A percentile compares a stretch with the other conserved stretches of the same genome.
phyloP scores from a whole-genome alignment of 106 monocot species.

The Xerophyta viscosa region DNA sequence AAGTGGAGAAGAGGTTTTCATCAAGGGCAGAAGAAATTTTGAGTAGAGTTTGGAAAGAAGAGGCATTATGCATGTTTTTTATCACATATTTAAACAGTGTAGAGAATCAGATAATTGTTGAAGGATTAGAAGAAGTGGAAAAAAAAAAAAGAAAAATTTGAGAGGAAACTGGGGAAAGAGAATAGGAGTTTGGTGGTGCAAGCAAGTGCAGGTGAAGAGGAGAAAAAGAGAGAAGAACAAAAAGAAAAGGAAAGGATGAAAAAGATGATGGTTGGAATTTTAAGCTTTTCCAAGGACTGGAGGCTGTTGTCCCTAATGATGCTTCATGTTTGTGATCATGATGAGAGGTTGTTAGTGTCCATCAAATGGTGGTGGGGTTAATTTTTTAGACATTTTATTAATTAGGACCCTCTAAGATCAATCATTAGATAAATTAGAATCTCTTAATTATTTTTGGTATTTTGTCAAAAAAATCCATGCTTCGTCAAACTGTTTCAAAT shows the following conservation, averaged over 20 bases:
- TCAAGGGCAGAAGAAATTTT: too few relatives aligned
- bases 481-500: too few relatives aligned
- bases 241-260: neutral
- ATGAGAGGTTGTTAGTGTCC: slow-evolving; percentile 10
- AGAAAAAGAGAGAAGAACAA: neutral
- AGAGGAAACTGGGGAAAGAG: slow-evolving; percentile 59
- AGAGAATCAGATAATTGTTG: slow-evolving; percentile 33
- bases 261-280: slow-evolving; percentile 23
- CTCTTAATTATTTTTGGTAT: too few relatives aligned
- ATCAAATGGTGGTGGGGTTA: slow-evolving; percentile 20
- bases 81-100: slow-evolving; percentile 13
- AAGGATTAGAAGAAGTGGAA: slow-evolving; percentile 14
- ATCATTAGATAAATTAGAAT: too few relatives aligned
- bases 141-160: slow-evolving; percentile 7
- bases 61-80: slow-evolving; percentile 3
- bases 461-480: too few relatives aligned
- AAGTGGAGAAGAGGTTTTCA: too few relatives aligned
- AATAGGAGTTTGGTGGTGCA: slow-evolving; percentile 42
- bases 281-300: too few relatives aligned
- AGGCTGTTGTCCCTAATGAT: slow-evolving; percentile 17
- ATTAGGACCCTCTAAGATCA: too few relatives aligned
- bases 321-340: slow-evolving; percentile 24
- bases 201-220: slow-evolving; percentile 30
- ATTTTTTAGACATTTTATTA: too few relatives aligned
- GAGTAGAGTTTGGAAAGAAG: slow-evolving; percentile 28